Percentiles rank a stretch among this genome's conserved stretches.
Conservation (phyloP, 208 protist genomes). For the Acanthamoeba sp. region DNA sequence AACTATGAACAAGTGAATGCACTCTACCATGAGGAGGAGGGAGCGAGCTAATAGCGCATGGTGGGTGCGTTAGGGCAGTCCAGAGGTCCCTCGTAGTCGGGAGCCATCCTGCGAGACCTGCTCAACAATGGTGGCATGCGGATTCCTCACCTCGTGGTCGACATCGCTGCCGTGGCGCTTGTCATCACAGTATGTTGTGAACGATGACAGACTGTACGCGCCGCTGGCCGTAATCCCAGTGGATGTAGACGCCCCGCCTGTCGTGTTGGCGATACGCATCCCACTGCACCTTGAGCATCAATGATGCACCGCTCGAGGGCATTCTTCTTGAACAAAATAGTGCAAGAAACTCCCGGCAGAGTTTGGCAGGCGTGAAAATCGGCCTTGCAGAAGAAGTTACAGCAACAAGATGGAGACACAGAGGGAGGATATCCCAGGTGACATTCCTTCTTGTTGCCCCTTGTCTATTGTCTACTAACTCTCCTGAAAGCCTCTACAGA, state of each 20-base stretch:
- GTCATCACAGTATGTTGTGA: no score
- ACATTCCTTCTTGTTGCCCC: neutral
- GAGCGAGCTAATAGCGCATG: neutral
- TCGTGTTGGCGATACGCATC: no score
- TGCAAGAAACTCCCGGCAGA: no score
- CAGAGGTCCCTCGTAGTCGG: conserved; percentile 10
- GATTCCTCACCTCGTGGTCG: neutral
- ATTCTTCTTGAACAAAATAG: no score
- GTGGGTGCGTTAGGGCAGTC: conserved; percentile 23
- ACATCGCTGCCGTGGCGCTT: conserved; percentile 14
- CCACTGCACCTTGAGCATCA: no score
- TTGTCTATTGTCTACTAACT: neutral
- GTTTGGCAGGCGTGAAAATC: no score
- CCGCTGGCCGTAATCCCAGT: neutral
- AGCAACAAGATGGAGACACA: neutral
- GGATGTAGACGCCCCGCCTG: neutral
- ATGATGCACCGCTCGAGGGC: no score
- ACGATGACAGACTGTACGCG: no score
- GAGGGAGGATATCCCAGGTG: neutral
- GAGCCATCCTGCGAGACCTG: conserved; percentile 14
- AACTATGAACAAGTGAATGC: no score
- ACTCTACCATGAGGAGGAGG: no score
- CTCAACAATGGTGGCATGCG: no score
- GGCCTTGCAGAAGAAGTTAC: no score
- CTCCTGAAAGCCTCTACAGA: neutral